Evolutionary conservation across 768 basidiomycete species (phyloP).

Genomic region (Pholiota microspora): DNA sequence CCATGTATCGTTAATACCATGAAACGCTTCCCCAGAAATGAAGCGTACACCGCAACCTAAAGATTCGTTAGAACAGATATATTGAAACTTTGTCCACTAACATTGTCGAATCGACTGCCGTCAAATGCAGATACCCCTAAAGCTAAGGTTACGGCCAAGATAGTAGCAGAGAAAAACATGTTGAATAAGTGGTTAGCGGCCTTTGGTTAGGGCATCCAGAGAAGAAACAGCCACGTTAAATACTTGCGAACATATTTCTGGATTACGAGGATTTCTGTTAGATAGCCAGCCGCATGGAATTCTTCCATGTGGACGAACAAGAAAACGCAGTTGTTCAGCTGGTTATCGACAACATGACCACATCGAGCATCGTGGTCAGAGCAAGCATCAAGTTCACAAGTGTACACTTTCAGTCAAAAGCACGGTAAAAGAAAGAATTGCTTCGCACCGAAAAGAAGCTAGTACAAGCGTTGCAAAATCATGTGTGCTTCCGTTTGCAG

Average conservation of each 20-base stretch:
- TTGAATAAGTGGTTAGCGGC: constrained; percentile 4
- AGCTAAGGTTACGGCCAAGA: constrained; percentile 5
- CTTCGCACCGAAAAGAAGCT: constrained; percentile 3
- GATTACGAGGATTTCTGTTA: too few relatives aligned
- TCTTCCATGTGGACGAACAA: constrained; percentile 16
- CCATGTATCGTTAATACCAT: background rate
- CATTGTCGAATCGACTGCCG: constrained; percentile 61
- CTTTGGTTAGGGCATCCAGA: background rate
- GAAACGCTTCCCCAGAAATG: background rate
- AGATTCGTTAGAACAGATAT: background rate
- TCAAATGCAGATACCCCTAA: constrained; percentile 42
- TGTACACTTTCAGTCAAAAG: constrained; percentile 11
- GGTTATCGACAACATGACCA: constrained; percentile 12
- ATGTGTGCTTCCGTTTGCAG: constrained; percentile 13
- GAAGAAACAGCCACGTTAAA: constrained; percentile 11
- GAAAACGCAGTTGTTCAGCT: constrained; percentile 7
- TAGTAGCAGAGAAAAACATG: constrained; percentile 10
- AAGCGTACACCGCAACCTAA: constrained; percentile 56
- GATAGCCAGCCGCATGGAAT: constrained; percentile 2
- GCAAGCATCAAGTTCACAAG: constrained; percentile 15
- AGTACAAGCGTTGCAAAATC: background rate
- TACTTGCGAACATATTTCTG: too few relatives aligned
- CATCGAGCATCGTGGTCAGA: constrained; percentile 12
- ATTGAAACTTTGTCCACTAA: constrained; percentile 28
- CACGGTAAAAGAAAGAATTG: background rate